phyloP scores from a whole-genome alignment of 805 yeast genomes.

The Zygotorulaspora sp. region DNA sequence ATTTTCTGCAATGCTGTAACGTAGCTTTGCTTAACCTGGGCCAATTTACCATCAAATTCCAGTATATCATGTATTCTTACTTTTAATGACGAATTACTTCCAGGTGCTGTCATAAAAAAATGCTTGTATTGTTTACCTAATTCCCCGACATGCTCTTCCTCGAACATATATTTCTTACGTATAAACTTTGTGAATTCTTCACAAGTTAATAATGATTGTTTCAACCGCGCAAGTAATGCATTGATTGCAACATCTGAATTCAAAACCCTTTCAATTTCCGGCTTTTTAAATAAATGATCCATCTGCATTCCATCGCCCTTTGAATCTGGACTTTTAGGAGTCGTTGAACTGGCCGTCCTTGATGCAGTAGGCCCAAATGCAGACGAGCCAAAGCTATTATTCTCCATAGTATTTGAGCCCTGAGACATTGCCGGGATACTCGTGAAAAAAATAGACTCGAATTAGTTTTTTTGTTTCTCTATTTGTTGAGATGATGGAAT shows the following conservation, averaged over 20 bases:
- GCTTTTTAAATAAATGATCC: constrained; percentile 41
- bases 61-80: constrained; percentile 62
- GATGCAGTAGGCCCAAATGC: not conserved
- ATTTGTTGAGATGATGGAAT: too few relatives aligned
- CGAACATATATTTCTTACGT: constrained; percentile 71
- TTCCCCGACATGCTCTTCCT: constrained; percentile 73
- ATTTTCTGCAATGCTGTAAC: constrained; percentile 76
- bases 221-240: constrained; percentile 63
- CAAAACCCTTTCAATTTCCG: constrained; percentile 48
- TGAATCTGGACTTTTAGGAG: constrained; percentile 4
- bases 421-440: too few relatives aligned
- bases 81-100: constrained; percentile 47
- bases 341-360: not conserved
- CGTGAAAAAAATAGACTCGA: too few relatives aligned
- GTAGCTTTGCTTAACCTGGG: constrained; percentile 68
- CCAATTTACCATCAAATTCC: constrained; percentile 71
- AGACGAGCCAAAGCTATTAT: not conserved
- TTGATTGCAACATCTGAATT: constrained; percentile 75
- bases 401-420: not conserved
- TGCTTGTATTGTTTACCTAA: constrained; percentile 64
- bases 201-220: constrained; percentile 73
- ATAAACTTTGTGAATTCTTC: constrained; percentile 81
- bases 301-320: constrained; percentile 1
- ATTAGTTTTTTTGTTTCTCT: too few relatives aligned
- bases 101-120: constrained; percentile 27